Conservation (phyloP, 2,329 filamentous ascomycete species). For the Aspergillus sp. region DNA sequence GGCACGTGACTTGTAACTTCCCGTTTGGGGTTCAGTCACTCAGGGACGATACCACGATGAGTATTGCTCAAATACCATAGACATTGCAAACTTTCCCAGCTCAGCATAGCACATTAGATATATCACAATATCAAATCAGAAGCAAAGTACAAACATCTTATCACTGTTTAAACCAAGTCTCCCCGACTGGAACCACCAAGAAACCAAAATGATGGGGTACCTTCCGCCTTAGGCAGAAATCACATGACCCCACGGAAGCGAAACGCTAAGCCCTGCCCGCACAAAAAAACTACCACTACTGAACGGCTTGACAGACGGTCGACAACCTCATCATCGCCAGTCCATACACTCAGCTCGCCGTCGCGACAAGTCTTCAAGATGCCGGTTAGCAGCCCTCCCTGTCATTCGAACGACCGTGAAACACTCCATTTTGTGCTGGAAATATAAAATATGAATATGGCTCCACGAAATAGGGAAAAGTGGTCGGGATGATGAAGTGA, state of each 20-base stretch:
- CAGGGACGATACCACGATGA: background rate
- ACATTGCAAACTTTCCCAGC: background rate
- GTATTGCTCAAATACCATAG: background rate
- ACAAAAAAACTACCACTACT: conserved; percentile 40
- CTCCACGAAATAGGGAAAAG: background rate
- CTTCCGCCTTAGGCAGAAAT: conserved; percentile 26
- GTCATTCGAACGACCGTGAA: background rate
- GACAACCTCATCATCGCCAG: conserved; percentile 37
- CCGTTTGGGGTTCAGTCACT: background rate
- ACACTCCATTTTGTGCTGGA: background rate
- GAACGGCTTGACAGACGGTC: conserved; percentile 31
- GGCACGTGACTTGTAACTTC: background rate
- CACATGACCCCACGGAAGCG: conserved; percentile 43
- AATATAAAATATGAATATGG: background rate
- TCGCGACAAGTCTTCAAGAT: conserved; percentile 54
- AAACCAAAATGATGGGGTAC: background rate
- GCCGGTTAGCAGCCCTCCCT: conserved; percentile 50
- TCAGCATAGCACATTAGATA: background rate
- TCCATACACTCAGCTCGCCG: conserved; percentile 43
- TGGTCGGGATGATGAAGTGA: background rate
- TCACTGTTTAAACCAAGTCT: background rate
- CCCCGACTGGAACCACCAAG: background rate
- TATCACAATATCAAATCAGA: background rate
- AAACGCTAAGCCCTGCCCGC: conserved; percentile 45
- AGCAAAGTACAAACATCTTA: background rate